A percentile compares a stretch with the other conserved stretches of the same genome.
phyloP scores from a whole-genome alignment of 169 alveolate genomes.

The Theileria equi region DNA sequence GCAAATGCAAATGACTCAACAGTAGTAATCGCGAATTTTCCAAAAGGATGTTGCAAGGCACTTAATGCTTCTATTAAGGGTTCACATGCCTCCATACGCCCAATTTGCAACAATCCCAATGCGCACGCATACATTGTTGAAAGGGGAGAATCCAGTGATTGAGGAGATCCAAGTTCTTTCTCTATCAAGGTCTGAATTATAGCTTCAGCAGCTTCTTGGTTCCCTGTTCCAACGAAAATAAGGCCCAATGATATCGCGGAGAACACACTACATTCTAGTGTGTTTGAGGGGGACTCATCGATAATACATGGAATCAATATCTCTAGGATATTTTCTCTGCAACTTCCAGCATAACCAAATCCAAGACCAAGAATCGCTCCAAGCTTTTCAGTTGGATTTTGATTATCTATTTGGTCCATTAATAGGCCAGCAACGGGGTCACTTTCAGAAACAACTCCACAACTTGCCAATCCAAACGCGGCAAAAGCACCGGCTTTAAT shows the following conservation, averaged over 20 bases:
- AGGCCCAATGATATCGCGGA: conserved; percentile 95
- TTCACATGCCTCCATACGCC: conserved; percentile 88
- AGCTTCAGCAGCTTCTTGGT: conserved; percentile 92
- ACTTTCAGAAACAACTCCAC: conserved; percentile 91
- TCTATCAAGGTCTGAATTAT: conserved; percentile 89
- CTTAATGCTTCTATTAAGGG: conserved; percentile 85
- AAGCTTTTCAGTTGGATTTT: conserved; percentile 74
- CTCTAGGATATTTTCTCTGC: conserved; percentile 89
- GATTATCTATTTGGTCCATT: conserved; percentile 86
- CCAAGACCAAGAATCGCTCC: conserved; percentile 97
- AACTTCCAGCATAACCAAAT: conserved; percentile 96
- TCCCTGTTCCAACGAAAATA: conserved; percentile 93
- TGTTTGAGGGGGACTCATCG: conserved; percentile 79
- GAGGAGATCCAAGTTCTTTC: conserved; percentile 43
- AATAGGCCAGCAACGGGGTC: conserved; percentile 95
- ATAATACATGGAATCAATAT: conserved; percentile 84
- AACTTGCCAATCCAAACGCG: conserved; percentile 90
- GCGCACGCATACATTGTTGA: conserved; percentile 55
- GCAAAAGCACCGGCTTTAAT: conserved; percentile 94
- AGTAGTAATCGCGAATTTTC: conserved; percentile 73
- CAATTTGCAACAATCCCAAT: conserved; percentile 88
- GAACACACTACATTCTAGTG: conserved; percentile 90
- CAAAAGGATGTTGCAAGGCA: conserved; percentile 75
- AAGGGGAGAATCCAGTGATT: conserved; percentile 29
- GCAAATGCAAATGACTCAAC: conserved; percentile 96